Evolutionary conservation across 2,329 filamentous ascomycete genomes (phyloP), one percentile per base, ranked within the genome.

Genomic region (Botrytis cinerea): DNA sequence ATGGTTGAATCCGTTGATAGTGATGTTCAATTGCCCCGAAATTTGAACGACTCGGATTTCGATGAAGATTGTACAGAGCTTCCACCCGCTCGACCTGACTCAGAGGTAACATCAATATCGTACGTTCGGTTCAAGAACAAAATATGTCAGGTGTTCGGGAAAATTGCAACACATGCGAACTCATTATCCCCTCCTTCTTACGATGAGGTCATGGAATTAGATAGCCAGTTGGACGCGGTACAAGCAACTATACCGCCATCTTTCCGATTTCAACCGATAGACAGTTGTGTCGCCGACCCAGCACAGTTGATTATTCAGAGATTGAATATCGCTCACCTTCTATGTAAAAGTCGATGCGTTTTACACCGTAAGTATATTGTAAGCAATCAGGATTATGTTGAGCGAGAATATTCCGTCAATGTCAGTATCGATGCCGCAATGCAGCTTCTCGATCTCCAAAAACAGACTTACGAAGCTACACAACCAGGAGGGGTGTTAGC

Each of bases 1-100:
- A 90, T 79, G 76, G 81, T 82, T 57, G 79, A 81, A 67, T 79
- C 81, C 12, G 75, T 77, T n/a, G 80, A 83, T 74, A 80, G 78
- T 67, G 84, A 85, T 74, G 82, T 81, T 1, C 74, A 76, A 45
- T 78, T 82, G 71, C 84, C 84, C 8, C 78, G 78, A 0, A 85
- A 85, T 74, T 75, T 85, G 2, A 74, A 76, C 0, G 83, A 85
- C 46, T 79, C 81, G 12, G 84, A 85, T 63, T 78, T 85, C 48
- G 74, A 82, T 57, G 81, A 83, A 38, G 76, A 82, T 12, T 82
- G 76, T 20, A 75, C 71, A 22, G 75, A 78, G 61, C 73, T 83
- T 51, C 80, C 80, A n/a, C 74, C 77, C 18, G 51, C 80, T 32
- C 70, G 81, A 43, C 79, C 51, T 54, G 51, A 54, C 14, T 54